These are phyloP conservation scores for Elaeagnus macrophylla DNA, from an alignment of 306 rosid species.

Conservation along the genomic window DNA sequence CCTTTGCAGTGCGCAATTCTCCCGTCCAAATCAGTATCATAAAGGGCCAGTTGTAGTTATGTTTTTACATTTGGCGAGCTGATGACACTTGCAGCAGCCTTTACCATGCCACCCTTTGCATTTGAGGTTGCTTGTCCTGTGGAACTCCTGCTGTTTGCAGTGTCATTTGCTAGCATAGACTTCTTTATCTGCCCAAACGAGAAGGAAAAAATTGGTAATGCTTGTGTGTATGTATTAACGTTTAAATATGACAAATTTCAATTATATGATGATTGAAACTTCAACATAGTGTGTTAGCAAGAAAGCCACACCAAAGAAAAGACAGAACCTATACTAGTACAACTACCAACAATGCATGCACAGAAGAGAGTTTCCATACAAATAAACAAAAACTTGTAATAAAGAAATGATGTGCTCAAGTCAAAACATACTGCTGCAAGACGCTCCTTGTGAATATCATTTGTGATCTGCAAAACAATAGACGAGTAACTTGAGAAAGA, in stretches of 20 bases:
- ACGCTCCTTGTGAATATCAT: constrained; percentile 89
- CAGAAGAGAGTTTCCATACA: too few species aligned
- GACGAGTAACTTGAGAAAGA: constrained; percentile 7
- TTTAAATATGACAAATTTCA: background rate
- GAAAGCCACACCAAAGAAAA: too few species aligned
- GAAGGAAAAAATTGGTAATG: background rate
- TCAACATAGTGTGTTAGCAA: too few species aligned
- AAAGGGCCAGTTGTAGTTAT: constrained; percentile 15
- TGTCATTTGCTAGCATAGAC: constrained; percentile 58
- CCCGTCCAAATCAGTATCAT: background rate
- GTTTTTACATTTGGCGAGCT: constrained; percentile 45
- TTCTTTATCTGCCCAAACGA: constrained; percentile 64
- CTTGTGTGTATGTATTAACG: background rate
- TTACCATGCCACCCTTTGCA: constrained; percentile 56
- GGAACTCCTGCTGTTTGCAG: constrained; percentile 43
- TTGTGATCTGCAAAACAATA: constrained; percentile 43
- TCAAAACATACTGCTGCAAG: constrained; percentile 63
- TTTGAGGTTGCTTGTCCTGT: constrained; percentile 72
- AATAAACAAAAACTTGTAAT: background rate
- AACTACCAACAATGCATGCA: too few species aligned
- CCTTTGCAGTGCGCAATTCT: constrained; percentile 19
- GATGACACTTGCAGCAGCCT: constrained; percentile 49
- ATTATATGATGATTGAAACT: background rate
- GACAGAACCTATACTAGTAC: too few species aligned
- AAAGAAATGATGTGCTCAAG: constrained; percentile 7